Percentiles rank a stretch among this genome's conserved stretches.
Evolutionary conservation across 257 asterid species (phyloP).

Genomic region (Solanum ahanhuiri): DNA sequence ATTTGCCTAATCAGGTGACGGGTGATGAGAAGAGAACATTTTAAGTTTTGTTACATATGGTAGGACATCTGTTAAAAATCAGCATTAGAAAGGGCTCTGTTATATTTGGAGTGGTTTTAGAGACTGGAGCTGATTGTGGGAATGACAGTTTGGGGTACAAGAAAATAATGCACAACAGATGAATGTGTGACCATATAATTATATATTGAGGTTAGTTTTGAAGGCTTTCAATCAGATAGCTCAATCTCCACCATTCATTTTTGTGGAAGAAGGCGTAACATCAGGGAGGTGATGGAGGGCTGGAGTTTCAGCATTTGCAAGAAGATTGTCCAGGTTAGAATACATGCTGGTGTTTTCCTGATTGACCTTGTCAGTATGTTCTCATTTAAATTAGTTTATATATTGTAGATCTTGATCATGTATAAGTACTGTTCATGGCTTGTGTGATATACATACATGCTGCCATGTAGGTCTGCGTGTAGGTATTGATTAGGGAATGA

Average conservation of each 20-base stretch:
- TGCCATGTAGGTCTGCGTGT: background rate
- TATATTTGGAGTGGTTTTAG: slow-evolving; percentile 19
- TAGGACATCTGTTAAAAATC: slow-evolving; percentile 24
- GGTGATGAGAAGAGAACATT: slow-evolving; percentile 28
- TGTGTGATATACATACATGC: background rate
- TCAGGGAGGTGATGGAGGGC: slow-evolving; percentile 21
- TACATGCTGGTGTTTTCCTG: background rate
- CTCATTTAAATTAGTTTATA: background rate
- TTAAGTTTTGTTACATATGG: slow-evolving; percentile 30
- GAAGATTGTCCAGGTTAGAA: slow-evolving; percentile 30
- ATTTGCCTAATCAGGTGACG: slow-evolving; percentile 24
- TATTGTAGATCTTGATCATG: background rate
- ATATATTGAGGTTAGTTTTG: slow-evolving; percentile 22
- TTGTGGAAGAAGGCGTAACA: slow-evolving; percentile 16
- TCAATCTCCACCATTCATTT: slow-evolving; percentile 9
- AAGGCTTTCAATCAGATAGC: slow-evolving; percentile 14
- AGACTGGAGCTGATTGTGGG: slow-evolving; percentile 13
- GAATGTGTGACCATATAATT: slow-evolving; percentile 18
- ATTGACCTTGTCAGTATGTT: background rate
- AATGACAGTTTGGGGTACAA: slow-evolving; percentile 15
- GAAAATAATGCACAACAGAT: slow-evolving; percentile 13
- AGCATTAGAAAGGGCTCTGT: slow-evolving; percentile 19
- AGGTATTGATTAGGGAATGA: background rate
- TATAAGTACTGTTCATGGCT: background rate
- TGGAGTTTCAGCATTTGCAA: slow-evolving; percentile 37